A percentile compares a stretch with the other conserved stretches of the same genome.
phyloP scores from a whole-genome alignment of 306 rosid genomes.

The Medicago ruthenica region DNA sequence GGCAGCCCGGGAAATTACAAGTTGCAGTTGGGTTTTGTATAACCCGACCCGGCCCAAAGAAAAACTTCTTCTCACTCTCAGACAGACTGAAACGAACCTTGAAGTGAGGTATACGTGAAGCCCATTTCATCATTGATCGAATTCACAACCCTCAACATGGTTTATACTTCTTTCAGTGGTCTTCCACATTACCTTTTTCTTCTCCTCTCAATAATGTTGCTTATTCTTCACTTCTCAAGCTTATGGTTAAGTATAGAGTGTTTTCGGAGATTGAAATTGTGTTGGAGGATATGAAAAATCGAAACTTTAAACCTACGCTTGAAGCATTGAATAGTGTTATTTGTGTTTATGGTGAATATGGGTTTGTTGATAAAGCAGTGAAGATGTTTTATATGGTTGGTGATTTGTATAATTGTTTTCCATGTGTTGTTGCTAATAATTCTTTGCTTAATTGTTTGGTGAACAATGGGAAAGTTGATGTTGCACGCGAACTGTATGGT shows the following conservation, averaged over 20 bases:
- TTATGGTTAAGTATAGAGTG: conserved; percentile 61
- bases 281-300: conserved; percentile 53
- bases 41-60: no score
- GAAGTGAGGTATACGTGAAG: no score
- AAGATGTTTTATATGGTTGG: conserved; percentile 46
- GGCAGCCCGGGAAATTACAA: no score
- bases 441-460: conserved; percentile 60
- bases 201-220: conserved; percentile 56
- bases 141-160: conserved; percentile 60
- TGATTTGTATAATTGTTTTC: conserved; percentile 54
- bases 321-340: conserved; percentile 63
- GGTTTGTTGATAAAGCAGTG: conserved; percentile 65
- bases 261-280: conserved; percentile 62
- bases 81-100: no score
- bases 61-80: no score
- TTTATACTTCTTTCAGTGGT: conserved; percentile 79
- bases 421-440: conserved; percentile 60
- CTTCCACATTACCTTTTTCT: conserved; percentile 54
- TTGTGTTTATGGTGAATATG: conserved; percentile 60
- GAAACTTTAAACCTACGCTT: conserved; percentile 52
- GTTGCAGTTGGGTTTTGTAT: no score
- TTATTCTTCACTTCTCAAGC: conserved; percentile 69
- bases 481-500: conserved; percentile 68
- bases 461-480: conserved; percentile 49
- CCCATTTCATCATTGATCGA: conserved; percentile 80